These are phyloP conservation scores for Phyllachora maydis DNA, from an alignment of 2,329 filamentous ascomycete genomes.

Conservation along the genomic window DNA sequence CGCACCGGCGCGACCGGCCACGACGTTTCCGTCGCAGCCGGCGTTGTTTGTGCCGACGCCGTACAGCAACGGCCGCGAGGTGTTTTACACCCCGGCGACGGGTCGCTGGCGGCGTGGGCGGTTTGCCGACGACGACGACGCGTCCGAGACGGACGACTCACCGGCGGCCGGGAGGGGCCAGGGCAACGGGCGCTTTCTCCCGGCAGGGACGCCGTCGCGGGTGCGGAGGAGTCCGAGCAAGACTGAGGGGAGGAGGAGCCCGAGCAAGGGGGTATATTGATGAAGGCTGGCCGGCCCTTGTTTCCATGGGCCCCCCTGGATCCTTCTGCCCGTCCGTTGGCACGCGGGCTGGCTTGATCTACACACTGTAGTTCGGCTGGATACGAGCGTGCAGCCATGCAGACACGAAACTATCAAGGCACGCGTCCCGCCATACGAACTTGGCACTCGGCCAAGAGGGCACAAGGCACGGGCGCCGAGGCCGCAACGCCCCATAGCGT, in stretches of 20 bases:
- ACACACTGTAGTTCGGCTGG: no score
- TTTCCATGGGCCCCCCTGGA: no score
- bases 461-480: no score
- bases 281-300: not conserved
- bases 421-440: no score
- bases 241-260: slow-evolving; percentile 24
- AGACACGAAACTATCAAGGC: no score
- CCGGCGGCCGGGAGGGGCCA: slow-evolving; percentile 19
- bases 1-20: no score
- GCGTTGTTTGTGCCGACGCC: slow-evolving; percentile 5
- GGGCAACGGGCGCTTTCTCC: slow-evolving; percentile 18
- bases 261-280: slow-evolving; percentile 19
- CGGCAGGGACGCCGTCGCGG: slow-evolving; percentile 23
- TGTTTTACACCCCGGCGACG: slow-evolving; percentile 25
- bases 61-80: no score
- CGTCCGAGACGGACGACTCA: slow-evolving; percentile 30
- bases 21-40: slow-evolving; percentile 9
- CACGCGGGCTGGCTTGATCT: no score
- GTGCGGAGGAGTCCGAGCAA: slow-evolving; percentile 26
- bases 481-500: no score
- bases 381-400: no score
- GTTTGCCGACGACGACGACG: slow-evolving; percentile 20
- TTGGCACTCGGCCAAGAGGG: no score
- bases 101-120: slow-evolving; percentile 18
- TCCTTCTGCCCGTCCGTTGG: no score